Conservation (phyloP, 257 asterid genomes). For the Mitragyna speciosa region DNA sequence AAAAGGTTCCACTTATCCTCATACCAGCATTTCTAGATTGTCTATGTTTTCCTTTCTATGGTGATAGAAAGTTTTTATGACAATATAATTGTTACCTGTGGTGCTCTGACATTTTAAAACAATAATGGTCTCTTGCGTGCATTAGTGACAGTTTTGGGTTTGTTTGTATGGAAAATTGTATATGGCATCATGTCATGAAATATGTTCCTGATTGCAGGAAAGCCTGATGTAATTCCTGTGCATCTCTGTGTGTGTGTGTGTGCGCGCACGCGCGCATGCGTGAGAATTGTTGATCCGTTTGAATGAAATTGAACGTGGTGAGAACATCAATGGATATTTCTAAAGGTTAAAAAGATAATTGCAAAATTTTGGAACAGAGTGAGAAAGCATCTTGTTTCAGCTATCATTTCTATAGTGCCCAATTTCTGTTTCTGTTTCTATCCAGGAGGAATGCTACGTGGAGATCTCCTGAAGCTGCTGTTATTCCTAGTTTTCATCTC, state of each 20-base stretch:
- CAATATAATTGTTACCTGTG: no score
- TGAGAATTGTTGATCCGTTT: not conserved
- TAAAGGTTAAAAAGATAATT: not conserved
- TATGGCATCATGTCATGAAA: no score
- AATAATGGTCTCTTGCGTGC: no score
- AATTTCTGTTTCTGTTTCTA: slow-evolving; percentile 12
- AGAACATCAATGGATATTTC: not conserved
- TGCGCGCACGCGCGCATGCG: not conserved
- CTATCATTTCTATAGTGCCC: not conserved
- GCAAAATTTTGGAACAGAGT: not conserved
- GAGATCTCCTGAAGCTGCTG: slow-evolving; percentile 72
- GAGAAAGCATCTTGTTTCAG: not conserved
- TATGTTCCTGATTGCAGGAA: no score
- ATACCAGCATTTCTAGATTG: no score
- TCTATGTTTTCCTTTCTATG: no score
- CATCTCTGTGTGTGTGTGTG: not conserved
- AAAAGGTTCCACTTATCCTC: no score
- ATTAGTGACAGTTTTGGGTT: no score
- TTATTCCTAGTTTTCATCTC: slow-evolving; percentile 64
- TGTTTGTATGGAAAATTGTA: no score
- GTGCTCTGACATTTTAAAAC: no score
- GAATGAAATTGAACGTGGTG: not conserved
- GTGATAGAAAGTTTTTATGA: no score
- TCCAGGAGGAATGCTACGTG: slow-evolving; percentile 55
- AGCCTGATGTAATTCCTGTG: no score